Percentiles rank a stretch among this genome's conserved stretches.
Evolutionary conservation across 1,284 basidiomycete genomes (phyloP).

Genomic region (Trichosporon coremiiforme): DNA sequence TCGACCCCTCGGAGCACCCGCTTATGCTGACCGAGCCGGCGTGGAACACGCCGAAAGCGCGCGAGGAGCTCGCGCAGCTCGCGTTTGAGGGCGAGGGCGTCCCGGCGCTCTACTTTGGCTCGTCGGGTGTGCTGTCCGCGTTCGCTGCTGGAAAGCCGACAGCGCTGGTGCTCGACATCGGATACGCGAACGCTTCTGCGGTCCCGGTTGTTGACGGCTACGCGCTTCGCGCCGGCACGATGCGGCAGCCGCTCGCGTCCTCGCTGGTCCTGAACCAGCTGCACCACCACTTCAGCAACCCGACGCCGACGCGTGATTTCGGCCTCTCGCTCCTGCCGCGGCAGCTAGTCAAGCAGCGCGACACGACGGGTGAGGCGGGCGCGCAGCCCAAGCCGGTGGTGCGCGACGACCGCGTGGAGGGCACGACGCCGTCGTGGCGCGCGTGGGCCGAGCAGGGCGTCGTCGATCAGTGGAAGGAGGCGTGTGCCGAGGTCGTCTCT

Average conservation of each 20-base stretch:
- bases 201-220: constrained; percentile 98
- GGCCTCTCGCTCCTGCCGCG: constrained; percentile 63
- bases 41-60: constrained; percentile 87
- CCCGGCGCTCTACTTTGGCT: constrained; percentile 96
- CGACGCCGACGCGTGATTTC: constrained; percentile 41
- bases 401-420: constrained; percentile 71
- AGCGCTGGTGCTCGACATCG: constrained; percentile 91
- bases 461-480: constrained; percentile 92
- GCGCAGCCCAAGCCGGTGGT: constrained; percentile 69
- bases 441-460: constrained; percentile 80
- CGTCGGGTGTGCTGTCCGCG: constrained; percentile 93
- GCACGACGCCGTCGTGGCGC: constrained; percentile 77
- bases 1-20: constrained; percentile 75
- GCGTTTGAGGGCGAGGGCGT: constrained; percentile 95
- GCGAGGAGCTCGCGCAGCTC: constrained; percentile 91
- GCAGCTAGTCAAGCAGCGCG: constrained; percentile 80
- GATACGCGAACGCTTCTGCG: constrained; percentile 82
- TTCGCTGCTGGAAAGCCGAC: constrained; percentile 97
- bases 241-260: constrained; percentile 55
- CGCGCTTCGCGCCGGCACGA: constrained; percentile 77
- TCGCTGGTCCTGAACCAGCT: constrained; percentile 54
- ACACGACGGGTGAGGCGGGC: constrained; percentile 64
- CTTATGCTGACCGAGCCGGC: constrained; percentile 91
- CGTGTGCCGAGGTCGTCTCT: constrained; percentile 70
- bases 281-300: constrained; percentile 44